Base-by-base conservation (phyloP, 2,329 filamentous ascomycete genomes). In the Aaosphaeria pasadenensis region DNA sequence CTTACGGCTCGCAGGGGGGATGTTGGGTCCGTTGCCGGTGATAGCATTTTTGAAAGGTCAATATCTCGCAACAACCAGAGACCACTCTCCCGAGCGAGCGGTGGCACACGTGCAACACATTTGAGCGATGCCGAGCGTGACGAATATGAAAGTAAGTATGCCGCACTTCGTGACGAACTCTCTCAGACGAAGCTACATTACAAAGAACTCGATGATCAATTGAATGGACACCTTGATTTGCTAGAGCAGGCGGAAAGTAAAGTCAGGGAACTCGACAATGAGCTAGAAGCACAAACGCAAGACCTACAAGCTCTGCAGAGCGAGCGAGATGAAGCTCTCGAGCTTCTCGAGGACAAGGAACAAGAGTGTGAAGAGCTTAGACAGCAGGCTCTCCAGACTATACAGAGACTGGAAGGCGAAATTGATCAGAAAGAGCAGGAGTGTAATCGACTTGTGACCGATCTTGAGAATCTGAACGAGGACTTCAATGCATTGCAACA, bases 41-140 rank as follows among this genome's bases (percentile, higher is more conserved):
- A 97, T 64, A 96, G 91, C 66, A 87, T 97, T 39, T 82, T 97
- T 31, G 94, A 97, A 51, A 84, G 94, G n/a, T 96, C 92, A 1
- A 90, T 91, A 9, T 96, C 92, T 4, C 85, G 92, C 39, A 86
- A 90, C 11, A 82, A 88, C 52, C 82, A 85, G 50, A 81, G 91
- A 47, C 84, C 90, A 1, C 82, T 82, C 17, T 96, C 91, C 4
- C 80, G 89, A 30, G 81, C 80, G 6, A 95, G 89, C 49, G 65
- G 65, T 7, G 65, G 50, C 7, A 70, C 68, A 64, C 78, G 84
- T 24, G 76, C 79, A n/a, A 87, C 87, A 1, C 74, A 74, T 44
- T 79, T 67, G 74, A 91, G 69, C 51, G 91, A 96, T 52, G 78
- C 82, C 55, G 91, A 92, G 59, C 86, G 89, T 1, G 92, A 97